Conservation (phyloP, 2,329 filamentous ascomycete genomes). For the Ophiostoma ulmi region DNA sequence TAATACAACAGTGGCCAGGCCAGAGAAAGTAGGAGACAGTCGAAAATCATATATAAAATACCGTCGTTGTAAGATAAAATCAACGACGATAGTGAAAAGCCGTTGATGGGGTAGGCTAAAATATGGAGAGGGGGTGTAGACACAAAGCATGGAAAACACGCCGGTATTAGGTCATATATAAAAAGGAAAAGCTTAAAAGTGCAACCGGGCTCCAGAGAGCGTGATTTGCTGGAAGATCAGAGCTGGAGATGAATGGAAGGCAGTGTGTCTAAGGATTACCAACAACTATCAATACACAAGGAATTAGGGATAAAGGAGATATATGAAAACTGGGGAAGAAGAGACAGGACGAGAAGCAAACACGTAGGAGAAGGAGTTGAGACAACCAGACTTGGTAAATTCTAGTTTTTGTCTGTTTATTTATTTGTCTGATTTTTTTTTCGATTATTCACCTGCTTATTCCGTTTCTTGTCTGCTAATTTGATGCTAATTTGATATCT, state of each 20-base stretch:
- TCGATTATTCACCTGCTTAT: neutral
- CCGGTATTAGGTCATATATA: neutral
- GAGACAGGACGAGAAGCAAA: neutral
- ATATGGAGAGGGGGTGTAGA: neutral
- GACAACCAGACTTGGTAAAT: neutral
- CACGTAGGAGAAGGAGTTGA: neutral
- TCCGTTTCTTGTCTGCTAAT: no score
- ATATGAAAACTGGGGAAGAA: conserved; percentile 3
- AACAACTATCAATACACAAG: no score
- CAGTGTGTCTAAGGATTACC: neutral
- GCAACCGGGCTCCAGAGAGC: neutral
- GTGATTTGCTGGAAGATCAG: conserved; percentile 7
- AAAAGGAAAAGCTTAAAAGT: neutral
- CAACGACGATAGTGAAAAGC: neutral
- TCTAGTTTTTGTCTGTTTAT: neutral
- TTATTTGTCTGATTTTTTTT: neutral
- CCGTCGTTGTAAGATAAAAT: neutral
- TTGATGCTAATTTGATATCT: neutral
- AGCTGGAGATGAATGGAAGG: neutral
- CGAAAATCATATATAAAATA: neutral
- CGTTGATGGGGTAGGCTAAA: neutral
- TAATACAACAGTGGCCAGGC: no score
- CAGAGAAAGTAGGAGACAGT: neutral
- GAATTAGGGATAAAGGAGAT: neutral
- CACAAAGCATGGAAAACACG: neutral